Percentiles rank a stretch among this genome's conserved stretches.
Evolutionary conservation across 176 grass and related monocot genomes (phyloP).

Genomic region (Lolium perenne): DNA sequence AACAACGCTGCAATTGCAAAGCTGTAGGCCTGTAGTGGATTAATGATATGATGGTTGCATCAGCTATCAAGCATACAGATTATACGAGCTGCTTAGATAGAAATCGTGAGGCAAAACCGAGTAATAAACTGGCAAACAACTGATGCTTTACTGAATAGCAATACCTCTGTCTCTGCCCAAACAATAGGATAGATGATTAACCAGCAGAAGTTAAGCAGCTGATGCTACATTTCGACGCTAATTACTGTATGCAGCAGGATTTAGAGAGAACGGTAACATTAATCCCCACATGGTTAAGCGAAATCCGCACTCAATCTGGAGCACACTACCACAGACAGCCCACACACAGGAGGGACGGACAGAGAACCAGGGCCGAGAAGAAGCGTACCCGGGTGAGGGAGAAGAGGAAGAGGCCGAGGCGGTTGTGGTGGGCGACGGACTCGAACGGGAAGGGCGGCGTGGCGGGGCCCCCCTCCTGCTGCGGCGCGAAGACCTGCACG

Average conservation of each 20-base stretch:
- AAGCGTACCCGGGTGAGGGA: conserved; percentile 63
- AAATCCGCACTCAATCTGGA: background rate
- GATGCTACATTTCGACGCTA: background rate
- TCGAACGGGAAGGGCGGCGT: conserved; percentile 65
- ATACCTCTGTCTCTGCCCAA: background rate
- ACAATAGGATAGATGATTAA: background rate
- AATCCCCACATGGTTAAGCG: no score
- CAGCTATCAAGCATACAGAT: background rate
- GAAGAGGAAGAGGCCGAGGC: conserved; percentile 90
- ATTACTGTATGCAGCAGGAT: background rate
- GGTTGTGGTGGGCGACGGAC: conserved; percentile 72
- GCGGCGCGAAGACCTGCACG: conserved; percentile 80
- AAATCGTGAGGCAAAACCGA: no score
- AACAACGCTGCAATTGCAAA: background rate
- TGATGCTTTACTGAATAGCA: background rate
- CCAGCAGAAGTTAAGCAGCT: background rate
- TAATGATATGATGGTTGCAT: background rate
- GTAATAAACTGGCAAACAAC: background rate
- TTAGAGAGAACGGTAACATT: background rate
- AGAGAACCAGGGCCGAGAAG: background rate
- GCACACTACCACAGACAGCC: background rate
- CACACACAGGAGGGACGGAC: background rate
- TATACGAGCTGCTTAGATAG: background rate
- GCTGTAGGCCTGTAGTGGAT: background rate
- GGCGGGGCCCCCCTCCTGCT: conserved; percentile 34